These are phyloP conservation scores for Sugiyamaella sp. DNA, from an alignment of 1,139 yeast genomes.

Conservation along the genomic window DNA sequence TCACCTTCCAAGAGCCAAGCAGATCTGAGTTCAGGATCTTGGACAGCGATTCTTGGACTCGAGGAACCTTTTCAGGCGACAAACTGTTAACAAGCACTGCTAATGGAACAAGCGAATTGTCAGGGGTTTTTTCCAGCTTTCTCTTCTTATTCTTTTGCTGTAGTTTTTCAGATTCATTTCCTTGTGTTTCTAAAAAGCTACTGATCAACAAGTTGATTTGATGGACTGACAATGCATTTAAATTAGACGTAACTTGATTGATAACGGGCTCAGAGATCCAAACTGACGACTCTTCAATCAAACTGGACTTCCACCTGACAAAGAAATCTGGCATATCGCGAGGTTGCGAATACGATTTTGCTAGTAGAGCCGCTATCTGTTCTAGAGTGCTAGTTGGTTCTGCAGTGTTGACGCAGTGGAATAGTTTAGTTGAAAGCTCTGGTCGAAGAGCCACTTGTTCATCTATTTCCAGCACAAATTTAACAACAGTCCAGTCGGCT, in stretches of 20 bases:
- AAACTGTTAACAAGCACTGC: constrained; percentile 8
- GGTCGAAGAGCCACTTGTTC: constrained; percentile 12
- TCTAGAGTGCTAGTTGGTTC: constrained; percentile 3
- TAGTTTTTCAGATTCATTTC: neutral
- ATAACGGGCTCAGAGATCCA: constrained; percentile 28
- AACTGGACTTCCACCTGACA: constrained; percentile 49
- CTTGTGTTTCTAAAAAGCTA: neutral
- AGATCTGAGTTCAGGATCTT: neutral
- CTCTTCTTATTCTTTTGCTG: constrained; percentile 1
- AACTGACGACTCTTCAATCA: constrained; percentile 19
- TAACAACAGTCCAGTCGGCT: constrained; percentile 9
- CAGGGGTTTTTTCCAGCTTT: neutral
- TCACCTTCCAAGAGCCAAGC: constrained; percentile 22
- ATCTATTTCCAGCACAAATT: constrained; percentile 11
- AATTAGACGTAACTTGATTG: constrained; percentile 24
- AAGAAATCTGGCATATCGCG: constrained; percentile 61
- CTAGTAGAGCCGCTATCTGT: constrained; percentile 36
- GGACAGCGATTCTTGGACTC: neutral
- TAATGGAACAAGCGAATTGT: constrained; percentile 2
- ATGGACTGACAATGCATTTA: constrained; percentile 27
- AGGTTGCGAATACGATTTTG: constrained; percentile 45
- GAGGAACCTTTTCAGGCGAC: constrained; percentile 11
- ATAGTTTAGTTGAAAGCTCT: neutral
- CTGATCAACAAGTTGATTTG: constrained; percentile 28
- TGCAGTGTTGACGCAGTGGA: neutral